Evolutionary conservation across 2,329 filamentous ascomycete species (phyloP).

Genomic region (Pseudogymnoascus sp.): DNA sequence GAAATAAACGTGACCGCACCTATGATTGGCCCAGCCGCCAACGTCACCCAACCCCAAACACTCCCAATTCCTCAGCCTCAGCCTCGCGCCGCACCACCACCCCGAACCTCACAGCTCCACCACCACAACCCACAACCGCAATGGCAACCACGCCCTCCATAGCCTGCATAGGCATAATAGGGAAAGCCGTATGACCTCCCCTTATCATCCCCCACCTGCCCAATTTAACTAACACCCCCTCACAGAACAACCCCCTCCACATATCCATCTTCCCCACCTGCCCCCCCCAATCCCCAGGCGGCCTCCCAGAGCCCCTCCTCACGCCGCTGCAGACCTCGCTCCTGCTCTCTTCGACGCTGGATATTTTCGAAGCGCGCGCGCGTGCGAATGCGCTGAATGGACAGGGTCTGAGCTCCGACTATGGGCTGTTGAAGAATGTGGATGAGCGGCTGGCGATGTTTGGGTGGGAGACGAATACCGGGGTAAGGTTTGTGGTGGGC

Average conservation of each 20-base stretch:
- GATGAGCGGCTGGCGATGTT: slow-evolving; percentile 92
- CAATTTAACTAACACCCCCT: background rate
- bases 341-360: slow-evolving; percentile 81
- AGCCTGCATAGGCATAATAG: slow-evolving; percentile 88
- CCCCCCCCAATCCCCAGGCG: slow-evolving; percentile 33
- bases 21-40: background rate
- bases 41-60: background rate
- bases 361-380: slow-evolving; percentile 84
- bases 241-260: slow-evolving; percentile 93
- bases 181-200: slow-evolving; percentile 63
- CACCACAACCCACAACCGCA: slow-evolving; percentile 34
- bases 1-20: background rate
- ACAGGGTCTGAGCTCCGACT: slow-evolving; percentile 64
- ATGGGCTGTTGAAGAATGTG: slow-evolving; percentile 84
- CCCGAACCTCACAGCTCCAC: slow-evolving; percentile 6
- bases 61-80: slow-evolving; percentile 4
- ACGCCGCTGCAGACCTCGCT: slow-evolving; percentile 86
- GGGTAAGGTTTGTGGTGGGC: slow-evolving; percentile 81
- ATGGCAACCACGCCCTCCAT: slow-evolving; percentile 67
- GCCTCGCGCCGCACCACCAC: background rate
- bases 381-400: slow-evolving; percentile 54
- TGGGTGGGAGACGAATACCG: slow-evolving; percentile 94
- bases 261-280: slow-evolving; percentile 72
- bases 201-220: background rate
- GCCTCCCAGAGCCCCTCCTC: slow-evolving; percentile 47